Base-by-base conservation (phyloP, 2,329 filamentous ascomycete genomes). In the Sporothrix globosa region DNA sequence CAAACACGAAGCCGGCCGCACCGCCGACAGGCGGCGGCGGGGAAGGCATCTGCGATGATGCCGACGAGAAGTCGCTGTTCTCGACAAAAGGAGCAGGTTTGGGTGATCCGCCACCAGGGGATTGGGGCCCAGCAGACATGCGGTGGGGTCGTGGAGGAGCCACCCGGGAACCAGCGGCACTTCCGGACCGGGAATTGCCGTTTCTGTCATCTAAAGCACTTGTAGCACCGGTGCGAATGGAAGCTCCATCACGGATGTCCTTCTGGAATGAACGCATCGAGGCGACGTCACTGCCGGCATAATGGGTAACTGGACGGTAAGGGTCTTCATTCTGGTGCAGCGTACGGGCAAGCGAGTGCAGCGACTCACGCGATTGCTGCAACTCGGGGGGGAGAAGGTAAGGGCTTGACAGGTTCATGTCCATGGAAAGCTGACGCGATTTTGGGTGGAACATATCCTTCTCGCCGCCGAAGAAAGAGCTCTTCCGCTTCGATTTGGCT, bases 361-460 rank as follows among this genome's bases (percentile, higher is more conserved):
- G 84, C 5, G 95, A 97, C 75, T 97, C 93, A 58, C 88, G 88
- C 0, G 95, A 97, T 76, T 87, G 85, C 54, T 96, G 89, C 24
- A 95, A 77, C 69, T 88, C 89, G 1, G 92, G 92, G 4, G 96
- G 94, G n/a, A 98, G 85, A n/a, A 99, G 86, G 78, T 98, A 99
- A 1, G 96, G 96, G 75, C 90, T 96, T 46, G 87, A 88, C 63
- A 94, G 84, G 77, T 91, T 88, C 86, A 94, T 87, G 75, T 89
- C 87, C 86, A 95, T 88, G 46, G 89, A 91, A 66, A 91, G 79
- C 75, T 90, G 88, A 50, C 83, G 82, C 63, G 82, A 80, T 69
- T 80, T 81, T 74, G 83, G 80, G 67, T 79, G 79, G 74, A 82
- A 80, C 48, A 76, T 73, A 27, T 81, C 79, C 78, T 89, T 89